Evolutionary conservation across 306 rosid genomes (phyloP).

Genomic region (Prunus mongolica): DNA sequence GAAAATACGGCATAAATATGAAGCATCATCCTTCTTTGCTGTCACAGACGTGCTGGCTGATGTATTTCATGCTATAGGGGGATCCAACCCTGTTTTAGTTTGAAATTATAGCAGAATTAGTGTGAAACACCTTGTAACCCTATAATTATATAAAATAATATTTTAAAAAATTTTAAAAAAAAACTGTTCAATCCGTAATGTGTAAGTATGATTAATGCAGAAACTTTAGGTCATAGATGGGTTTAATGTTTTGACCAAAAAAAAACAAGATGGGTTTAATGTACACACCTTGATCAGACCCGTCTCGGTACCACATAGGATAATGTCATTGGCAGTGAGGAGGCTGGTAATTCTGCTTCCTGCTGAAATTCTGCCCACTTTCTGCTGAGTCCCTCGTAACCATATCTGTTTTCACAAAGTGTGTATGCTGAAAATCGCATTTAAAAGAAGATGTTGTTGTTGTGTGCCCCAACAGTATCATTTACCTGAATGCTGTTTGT

Average conservation of each 20-base stretch:
- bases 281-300: slow-evolving; percentile 62
- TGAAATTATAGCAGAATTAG: slow-evolving; percentile 4
- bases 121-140: not conserved
- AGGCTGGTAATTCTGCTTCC: slow-evolving; percentile 72
- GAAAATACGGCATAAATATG: not conserved
- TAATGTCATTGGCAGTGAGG: slow-evolving; percentile 63
- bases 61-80: slow-evolving; percentile 45
- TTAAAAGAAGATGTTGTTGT: not conserved
- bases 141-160: too few relatives aligned
- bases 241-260: not conserved
- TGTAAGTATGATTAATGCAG: not conserved
- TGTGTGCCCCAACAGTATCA: not conserved
- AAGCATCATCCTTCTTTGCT: not conserved
- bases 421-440: not conserved
- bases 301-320: slow-evolving; percentile 70
- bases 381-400: slow-evolving; percentile 61
- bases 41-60: not conserved
- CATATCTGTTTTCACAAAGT: slow-evolving; percentile 49
- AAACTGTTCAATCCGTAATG: not conserved
- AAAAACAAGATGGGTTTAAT: not conserved
- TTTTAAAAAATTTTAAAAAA: too few relatives aligned
- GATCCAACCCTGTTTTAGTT: slow-evolving; percentile 68
- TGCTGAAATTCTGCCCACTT: slow-evolving; percentile 75
- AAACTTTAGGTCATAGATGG: not conserved
- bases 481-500: slow-evolving; percentile 63